Evolutionary conservation across 2,329 filamentous ascomycete species (phyloP), one percentile per base, ranked within the genome.

Genomic region (Aspergillus eucalypticola): DNA sequence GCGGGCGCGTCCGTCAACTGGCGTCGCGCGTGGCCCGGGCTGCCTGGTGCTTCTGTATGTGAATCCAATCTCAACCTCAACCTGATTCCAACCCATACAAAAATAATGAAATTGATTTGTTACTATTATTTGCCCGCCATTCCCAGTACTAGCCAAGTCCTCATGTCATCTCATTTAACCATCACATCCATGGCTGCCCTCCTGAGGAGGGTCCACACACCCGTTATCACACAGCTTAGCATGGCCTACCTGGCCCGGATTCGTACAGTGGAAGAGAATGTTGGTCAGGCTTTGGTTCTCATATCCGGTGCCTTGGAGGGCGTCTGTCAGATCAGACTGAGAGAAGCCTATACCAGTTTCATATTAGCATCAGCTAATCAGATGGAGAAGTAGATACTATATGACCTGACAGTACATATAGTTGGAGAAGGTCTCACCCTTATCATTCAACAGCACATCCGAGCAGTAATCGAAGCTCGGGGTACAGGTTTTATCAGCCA

Each of bases 401-500:
- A 38, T 2, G 17, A 29, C 35, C 8, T 10, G 11, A n/a, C 25
- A 25, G 3, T 10, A 13, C 11, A 27, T 21, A 35, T 35, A 35
- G 11, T 35, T 11, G 29, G n/a, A 10, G 27, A 11, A n/a, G 13
- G 13, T 21, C 60, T 49, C 56, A 74, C 72, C 73, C 49, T 74
- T 73, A 2, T 64, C 64, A 15, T 68, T 64, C 19, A 73, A 66
- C 25, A 75, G 59, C 10, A 65, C 61, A 27, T 67, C 65, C 1
- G 73, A 68, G 60, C 73, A 75, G 59, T 75, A 75, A 53, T 75
- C 73, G 54, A 75, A 75, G 59, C 73, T 75, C 6, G 73, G 73
- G 0, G 71, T 73, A 53, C 73, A 75, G 17, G 69, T 66, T 56
- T 73, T 73, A 8, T 66, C 63, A 8, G 72, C 69, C 5, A 35